Evolutionary conservation across 495 filamentous ascomycete genomes (phyloP).

Genomic region (Filosporella fistucella): DNA sequence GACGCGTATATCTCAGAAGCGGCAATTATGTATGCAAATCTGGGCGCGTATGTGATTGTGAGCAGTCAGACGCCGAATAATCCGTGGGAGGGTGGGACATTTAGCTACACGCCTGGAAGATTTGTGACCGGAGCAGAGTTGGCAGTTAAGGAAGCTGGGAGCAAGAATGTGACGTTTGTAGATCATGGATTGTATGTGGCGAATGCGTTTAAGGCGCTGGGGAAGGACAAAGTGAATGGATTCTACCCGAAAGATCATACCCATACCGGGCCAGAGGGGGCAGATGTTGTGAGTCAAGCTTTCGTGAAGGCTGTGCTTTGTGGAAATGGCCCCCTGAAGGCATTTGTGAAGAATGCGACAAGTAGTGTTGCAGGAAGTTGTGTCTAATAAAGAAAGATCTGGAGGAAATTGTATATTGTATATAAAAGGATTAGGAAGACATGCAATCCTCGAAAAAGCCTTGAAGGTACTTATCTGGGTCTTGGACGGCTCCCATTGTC

Average conservation of each 20-base stretch:
- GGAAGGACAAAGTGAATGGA: conserved; percentile 34
- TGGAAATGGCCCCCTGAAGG: conserved; percentile 26
- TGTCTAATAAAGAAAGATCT: too few relatives aligned
- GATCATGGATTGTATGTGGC: conserved; percentile 51
- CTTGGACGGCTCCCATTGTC: too few relatives aligned
- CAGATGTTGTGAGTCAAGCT: conserved; percentile 41
- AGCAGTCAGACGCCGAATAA: conserved; percentile 50
- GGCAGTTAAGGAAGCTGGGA: conserved; percentile 20
- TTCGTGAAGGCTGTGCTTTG: conserved; percentile 34
- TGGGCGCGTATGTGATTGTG: conserved; percentile 55
- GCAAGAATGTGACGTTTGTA: conserved; percentile 42
- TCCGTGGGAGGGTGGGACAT: conserved; percentile 50
- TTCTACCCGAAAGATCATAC: conserved; percentile 56
- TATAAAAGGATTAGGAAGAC: too few relatives aligned
- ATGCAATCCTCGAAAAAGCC: too few relatives aligned
- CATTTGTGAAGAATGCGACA: conserved; percentile 27
- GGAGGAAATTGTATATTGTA: too few relatives aligned
- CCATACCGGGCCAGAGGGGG: conserved; percentile 51
- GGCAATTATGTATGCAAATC: conserved; percentile 39
- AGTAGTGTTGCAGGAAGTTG: conserved; percentile 21
- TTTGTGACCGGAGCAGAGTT: too few relatives aligned
- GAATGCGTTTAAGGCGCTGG: conserved; percentile 43
- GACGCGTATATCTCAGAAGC: conserved; percentile 54
- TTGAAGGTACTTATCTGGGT: too few relatives aligned
- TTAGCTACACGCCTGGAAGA: conserved; percentile 33